Conservation (phyloP, 257 asterid species). For the Avicennia marina region DNA sequence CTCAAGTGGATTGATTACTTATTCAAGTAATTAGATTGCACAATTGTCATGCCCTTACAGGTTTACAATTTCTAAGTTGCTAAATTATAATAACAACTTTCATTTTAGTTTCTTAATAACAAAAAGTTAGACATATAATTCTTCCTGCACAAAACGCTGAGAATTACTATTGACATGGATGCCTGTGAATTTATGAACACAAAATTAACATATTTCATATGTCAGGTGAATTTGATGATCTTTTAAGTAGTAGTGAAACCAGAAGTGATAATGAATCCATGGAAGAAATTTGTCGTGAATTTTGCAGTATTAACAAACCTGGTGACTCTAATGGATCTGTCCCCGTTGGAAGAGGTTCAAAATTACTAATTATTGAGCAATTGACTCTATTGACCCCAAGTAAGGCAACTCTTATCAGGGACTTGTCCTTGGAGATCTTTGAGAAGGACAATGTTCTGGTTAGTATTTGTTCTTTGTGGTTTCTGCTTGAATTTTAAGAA, state of each 20-base stretch:
- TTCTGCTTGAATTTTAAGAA: slow-evolving; percentile 16
- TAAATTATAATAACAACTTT: too few species aligned
- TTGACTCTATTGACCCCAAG: slow-evolving; percentile 80
- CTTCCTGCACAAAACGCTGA: too few species aligned
- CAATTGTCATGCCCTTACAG: too few species aligned
- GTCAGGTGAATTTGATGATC: slow-evolving; percentile 92
- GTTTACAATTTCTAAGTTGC: too few species aligned
- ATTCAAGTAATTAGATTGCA: neutral
- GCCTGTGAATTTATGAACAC: too few species aligned
- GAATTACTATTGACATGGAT: too few species aligned
- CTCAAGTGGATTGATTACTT: too few species aligned
- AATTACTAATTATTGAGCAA: slow-evolving; percentile 48
- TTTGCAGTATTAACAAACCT: slow-evolving; percentile 24
- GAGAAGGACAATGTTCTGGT: slow-evolving; percentile 80
- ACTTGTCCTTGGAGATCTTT: slow-evolving; percentile 61
- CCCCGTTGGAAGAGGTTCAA: slow-evolving; percentile 27
- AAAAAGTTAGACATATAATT: too few species aligned
- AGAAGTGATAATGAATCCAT: slow-evolving; percentile 25
- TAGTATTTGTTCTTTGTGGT: slow-evolving; percentile 20
- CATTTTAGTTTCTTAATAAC: too few species aligned
- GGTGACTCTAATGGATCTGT: slow-evolving; percentile 48
- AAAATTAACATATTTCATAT: slow-evolving; percentile 17
- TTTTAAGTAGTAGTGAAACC: slow-evolving; percentile 42
- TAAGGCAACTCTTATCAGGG: slow-evolving; percentile 58
- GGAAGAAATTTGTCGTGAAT: slow-evolving; percentile 51